Base-by-base conservation (phyloP, 106 monocot genomes). In the Phalaenopsis aphrodite region DNA sequence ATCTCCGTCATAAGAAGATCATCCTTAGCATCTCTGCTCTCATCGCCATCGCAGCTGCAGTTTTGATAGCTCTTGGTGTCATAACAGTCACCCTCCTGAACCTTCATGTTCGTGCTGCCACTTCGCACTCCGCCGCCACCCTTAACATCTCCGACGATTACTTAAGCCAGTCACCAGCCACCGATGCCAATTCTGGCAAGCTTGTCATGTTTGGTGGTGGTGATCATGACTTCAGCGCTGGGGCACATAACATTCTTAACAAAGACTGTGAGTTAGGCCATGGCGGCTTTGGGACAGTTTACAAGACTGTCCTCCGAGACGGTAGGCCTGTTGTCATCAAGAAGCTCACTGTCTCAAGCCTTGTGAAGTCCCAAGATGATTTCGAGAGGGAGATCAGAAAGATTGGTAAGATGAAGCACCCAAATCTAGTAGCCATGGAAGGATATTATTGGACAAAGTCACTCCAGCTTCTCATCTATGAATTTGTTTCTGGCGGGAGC, bases 401-500 rank as follows among this genome's bases (percentile, higher is more conserved):
- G 61, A 83, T 97, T 15, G 96, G 94, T 3, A 94, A 90, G 38
- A 67, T 87, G n/a, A 82, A 79, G 68, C 96, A 97, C 80, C 85
- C 75, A 14, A 94, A 97, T 84, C 79, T 97, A 12, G 96, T 94
- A 1, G 37, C 81, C 2, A 83, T 97, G 5, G 88, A 92, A 79
- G 96, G 96, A 9, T 97, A 90, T 56, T 97, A 97, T 81, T 97
- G 94, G 94, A 94, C 92, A n/a, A 88, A 81, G 55, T 94, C 96
- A 0, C 78, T 97, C 80, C 96, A 97, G 61, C 88, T 97, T 36
- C 90, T 97, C 55, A 97, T 97, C 36, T 94, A 92, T n/a, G 96
- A 97, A 55, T 97, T 84, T 73, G 82, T 97, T 45, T 81, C 90
- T n/a, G 86, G 94, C 0, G 96, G 91, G 67, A 97, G 84, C 85